A percentile compares a stretch with the other conserved stretches of the same genome.
Conservation (phyloP, 305 asterid species). For the Lippia alba region DNA sequence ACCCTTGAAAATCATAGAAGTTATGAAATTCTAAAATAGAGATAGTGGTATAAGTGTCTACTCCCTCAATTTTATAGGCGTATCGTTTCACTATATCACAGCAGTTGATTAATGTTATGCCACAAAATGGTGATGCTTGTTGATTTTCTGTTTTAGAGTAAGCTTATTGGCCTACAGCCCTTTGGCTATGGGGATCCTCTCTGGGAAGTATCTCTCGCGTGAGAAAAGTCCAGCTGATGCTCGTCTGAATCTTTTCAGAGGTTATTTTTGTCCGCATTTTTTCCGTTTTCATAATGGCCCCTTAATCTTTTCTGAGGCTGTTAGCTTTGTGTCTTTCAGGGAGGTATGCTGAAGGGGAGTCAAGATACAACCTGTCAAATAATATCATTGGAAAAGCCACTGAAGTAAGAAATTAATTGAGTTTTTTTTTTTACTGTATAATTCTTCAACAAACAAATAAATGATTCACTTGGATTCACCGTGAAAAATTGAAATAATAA, state of each 20-base stretch:
- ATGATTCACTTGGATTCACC: background rate
- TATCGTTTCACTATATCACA: background rate
- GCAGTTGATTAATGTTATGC: background rate
- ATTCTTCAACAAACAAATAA: slow-evolving; percentile 1
- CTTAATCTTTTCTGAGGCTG: slow-evolving; percentile 23
- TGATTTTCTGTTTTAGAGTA: slow-evolving; percentile 47
- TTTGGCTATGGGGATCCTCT: slow-evolving; percentile 92
- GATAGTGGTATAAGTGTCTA: no score
- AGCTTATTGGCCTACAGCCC: slow-evolving; percentile 88
- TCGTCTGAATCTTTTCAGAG: slow-evolving; percentile 77
- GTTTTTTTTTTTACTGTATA: slow-evolving; percentile 6
- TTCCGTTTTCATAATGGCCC: slow-evolving; percentile 19
- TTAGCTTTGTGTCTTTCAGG: slow-evolving; percentile 48
- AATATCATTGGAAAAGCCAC: slow-evolving; percentile 55
- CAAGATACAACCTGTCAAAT: slow-evolving; percentile 75
- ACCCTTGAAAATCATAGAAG: background rate
- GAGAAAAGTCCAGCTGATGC: slow-evolving; percentile 65
- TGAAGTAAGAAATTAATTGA: slow-evolving; percentile 49
- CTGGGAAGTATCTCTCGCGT: slow-evolving; percentile 76
- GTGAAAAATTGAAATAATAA: background rate
- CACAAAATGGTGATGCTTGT: slow-evolving; percentile 19
- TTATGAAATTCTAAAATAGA: slow-evolving; percentile 9
- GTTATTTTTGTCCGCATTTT: slow-evolving; percentile 42
- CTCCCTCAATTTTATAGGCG: no score
- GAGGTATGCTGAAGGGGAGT: slow-evolving; percentile 86